Conservation (phyloP, 2,329 filamentous ascomycete genomes). For the Pestalotiopsis sp. region DNA sequence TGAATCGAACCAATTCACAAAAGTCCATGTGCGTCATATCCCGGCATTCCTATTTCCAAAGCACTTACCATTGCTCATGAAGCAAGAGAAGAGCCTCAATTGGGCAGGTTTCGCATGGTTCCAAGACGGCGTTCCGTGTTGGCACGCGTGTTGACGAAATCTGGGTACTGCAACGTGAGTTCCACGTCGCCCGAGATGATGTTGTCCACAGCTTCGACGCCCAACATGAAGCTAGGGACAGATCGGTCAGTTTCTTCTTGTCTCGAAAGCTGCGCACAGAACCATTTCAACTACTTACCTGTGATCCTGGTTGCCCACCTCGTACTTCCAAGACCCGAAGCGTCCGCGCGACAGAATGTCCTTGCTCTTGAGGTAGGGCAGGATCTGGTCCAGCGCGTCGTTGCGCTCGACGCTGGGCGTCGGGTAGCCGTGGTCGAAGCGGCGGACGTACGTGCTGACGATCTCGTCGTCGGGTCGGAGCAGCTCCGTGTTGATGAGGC, state of each 20-base stretch:
- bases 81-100: not conserved
- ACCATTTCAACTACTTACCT: slow-evolving; percentile 40
- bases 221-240: slow-evolving; percentile 73
- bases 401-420: slow-evolving; percentile 95
- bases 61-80: no score
- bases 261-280: not conserved
- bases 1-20: no score
- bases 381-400: slow-evolving; percentile 85
- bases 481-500: slow-evolving; percentile 97
- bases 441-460: slow-evolving; percentile 95
- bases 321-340: slow-evolving; percentile 98
- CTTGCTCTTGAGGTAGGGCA: slow-evolving; percentile 87
- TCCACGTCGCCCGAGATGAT: slow-evolving; percentile 87
- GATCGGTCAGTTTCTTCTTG: not conserved
- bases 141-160: slow-evolving; percentile 83
- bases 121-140: slow-evolving; percentile 66
- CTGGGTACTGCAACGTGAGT: slow-evolving; percentile 92
- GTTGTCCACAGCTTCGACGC: slow-evolving; percentile 89
- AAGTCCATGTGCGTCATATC: no score
- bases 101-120: not conserved
- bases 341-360: slow-evolving; percentile 94
- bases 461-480: slow-evolving; percentile 89
- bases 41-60: no score
- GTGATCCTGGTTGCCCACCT: slow-evolving; percentile 94
- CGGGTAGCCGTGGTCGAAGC: slow-evolving; percentile 97